Evolutionary conservation across 495 filamentous ascomycete species (phyloP).

Genomic region (Echria macrotheca): DNA sequence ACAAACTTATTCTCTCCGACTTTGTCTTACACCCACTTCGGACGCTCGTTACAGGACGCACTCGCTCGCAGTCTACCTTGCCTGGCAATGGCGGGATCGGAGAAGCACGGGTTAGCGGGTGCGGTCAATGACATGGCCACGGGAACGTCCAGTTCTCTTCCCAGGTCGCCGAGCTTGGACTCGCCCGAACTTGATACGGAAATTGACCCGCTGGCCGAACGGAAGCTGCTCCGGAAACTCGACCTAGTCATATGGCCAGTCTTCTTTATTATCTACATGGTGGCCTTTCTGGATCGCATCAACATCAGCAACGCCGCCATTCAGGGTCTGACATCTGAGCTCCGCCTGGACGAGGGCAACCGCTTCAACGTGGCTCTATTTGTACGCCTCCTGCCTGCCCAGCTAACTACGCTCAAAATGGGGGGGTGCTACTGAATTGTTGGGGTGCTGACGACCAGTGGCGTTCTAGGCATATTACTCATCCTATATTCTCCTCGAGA

Average conservation of each 20-base stretch:
- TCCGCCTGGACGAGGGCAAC: conserved; percentile 48
- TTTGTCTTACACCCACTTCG: too few species aligned
- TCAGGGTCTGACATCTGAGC: conserved; percentile 53
- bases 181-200: not conserved
- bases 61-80: too few species aligned
- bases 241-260: conserved; percentile 36
- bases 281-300: conserved; percentile 48
- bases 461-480: conserved; percentile 47
- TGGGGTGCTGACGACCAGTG: not conserved
- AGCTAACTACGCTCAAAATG: not conserved
- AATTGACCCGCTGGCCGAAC: conserved; percentile 21
- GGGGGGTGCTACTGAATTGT: not conserved
- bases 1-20: too few species aligned
- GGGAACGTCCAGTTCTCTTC: not conserved
- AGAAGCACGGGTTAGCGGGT: too few species aligned
- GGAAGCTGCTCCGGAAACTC: conserved; percentile 30
- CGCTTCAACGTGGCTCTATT: conserved; percentile 58
- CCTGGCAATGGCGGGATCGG: too few species aligned
- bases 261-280: conserved; percentile 38
- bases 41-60: too few species aligned
- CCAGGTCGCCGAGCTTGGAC: not conserved
- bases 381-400: conserved; percentile 22
- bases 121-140: not conserved
- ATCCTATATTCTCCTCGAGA: conserved; percentile 61
- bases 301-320: conserved; percentile 62